These are phyloP conservation scores for Cryptococcus depauperatus DNA, from an alignment of 1,284 basidiomycete genomes.

Conservation along the genomic window DNA sequence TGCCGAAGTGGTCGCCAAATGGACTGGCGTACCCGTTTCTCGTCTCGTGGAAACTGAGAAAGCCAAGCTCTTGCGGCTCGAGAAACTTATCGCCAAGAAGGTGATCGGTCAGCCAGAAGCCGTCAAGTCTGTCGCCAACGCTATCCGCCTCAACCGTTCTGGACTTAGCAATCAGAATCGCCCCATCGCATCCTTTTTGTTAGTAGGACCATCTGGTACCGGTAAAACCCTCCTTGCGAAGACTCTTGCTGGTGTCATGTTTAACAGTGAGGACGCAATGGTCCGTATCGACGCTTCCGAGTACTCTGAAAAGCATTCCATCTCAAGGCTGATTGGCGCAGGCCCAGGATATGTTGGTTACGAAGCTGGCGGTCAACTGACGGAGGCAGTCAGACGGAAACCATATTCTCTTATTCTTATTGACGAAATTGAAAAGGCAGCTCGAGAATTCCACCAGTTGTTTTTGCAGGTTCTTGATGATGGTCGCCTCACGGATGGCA, in stretches of 20 bases:
- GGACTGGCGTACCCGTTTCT: slow-evolving; percentile 46
- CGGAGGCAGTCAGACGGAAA: slow-evolving; percentile 47
- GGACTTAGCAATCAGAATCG: slow-evolving; percentile 52
- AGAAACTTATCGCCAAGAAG: slow-evolving; percentile 46
- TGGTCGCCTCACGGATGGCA: slow-evolving; percentile 48
- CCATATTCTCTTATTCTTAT: slow-evolving; percentile 48
- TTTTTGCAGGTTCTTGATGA: slow-evolving; percentile 55
- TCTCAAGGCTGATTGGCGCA: slow-evolving; percentile 50
- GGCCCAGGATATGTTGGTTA: slow-evolving; percentile 54
- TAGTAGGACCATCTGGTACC: slow-evolving; percentile 49
- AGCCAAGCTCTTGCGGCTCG: slow-evolving; percentile 49
- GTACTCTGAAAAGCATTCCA: slow-evolving; percentile 51
- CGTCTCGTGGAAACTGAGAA: slow-evolving; percentile 44
- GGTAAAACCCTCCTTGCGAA: slow-evolving; percentile 54
- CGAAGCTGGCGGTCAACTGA: slow-evolving; percentile 52
- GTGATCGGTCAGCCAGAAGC: slow-evolving; percentile 54
- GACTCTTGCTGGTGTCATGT: slow-evolving; percentile 50
- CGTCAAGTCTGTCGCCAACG: slow-evolving; percentile 52
- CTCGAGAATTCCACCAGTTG: slow-evolving; percentile 51
- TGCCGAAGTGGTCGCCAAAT: slow-evolving; percentile 51
- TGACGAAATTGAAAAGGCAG: slow-evolving; percentile 51
- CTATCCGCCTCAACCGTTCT: slow-evolving; percentile 52
- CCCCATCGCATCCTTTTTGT: slow-evolving; percentile 52
- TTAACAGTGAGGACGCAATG: slow-evolving; percentile 52
- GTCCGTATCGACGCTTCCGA: slow-evolving; percentile 52